Evolutionary conservation across 805 yeast genomes (phyloP), one percentile per base, ranked within the genome.

Genomic region (Candida khao-thaluensis): DNA sequence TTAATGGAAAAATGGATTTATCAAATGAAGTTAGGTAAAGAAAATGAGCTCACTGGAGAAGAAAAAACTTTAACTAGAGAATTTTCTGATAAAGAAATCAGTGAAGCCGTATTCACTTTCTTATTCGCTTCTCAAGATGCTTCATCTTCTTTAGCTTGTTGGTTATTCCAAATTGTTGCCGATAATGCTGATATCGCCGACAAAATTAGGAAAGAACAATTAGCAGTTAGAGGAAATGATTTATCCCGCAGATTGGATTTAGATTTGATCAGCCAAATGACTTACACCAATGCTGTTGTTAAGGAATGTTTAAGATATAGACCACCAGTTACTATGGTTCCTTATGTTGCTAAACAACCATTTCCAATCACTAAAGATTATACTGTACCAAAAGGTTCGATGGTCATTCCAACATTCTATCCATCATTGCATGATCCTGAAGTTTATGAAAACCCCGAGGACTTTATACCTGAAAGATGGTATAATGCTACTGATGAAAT

Each of bases 301-400:
- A 86, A 81, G 66, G 99, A 93, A 71, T 71, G 93, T 40, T 77
- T 93, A 52, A 82, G 99, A 62, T 85, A 85, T 71, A 82, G 98
- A 66, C 99, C 99, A 18, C 99, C 99, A 3, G 99, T 93, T 46
- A 57, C 90, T 42, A 93, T 93, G 99, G 98, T 93, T 45, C 99
- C 99, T 37, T 93, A 93, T 60, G 88, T 87, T 44, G 96, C 77
- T 38, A 93, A 93, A 74, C 74, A 88, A 61, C 68, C 76, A 10
- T 93, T 85, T 74, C 95, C 95, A 29, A 80, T 93, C 38, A 76
- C 87, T 27, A 82, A 83, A 11, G 76, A 72, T 41, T 93, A 93
- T 68, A 81, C 91, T 18, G 96, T 89, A 36, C 99, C 99, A 60
- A 90, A 89, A 69, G 98, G 98, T 32, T 74, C 97, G 18, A 93